Conservation (phyloP, 331 rosid genomes). For the Acacia concinna region DNA sequence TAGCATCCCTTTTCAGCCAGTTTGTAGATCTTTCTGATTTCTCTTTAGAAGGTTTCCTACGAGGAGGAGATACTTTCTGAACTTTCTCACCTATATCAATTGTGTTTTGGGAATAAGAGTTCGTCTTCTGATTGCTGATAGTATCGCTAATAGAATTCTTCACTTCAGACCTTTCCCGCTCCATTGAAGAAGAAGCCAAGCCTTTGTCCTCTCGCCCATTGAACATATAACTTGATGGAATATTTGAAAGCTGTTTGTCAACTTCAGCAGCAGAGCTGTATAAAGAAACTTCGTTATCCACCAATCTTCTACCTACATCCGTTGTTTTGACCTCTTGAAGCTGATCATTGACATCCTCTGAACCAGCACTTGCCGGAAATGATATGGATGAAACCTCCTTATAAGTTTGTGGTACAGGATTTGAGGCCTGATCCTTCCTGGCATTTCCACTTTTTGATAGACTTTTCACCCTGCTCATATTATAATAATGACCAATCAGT, state of each 20-base stretch:
- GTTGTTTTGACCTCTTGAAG: slow-evolving; percentile 64
- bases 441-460: slow-evolving; percentile 93
- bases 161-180: slow-evolving; percentile 66
- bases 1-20: slow-evolving; percentile 63
- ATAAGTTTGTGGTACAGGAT: slow-evolving; percentile 49
- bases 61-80: slow-evolving; percentile 85
- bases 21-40: slow-evolving; percentile 70
- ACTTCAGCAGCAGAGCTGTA: slow-evolving; percentile 52
- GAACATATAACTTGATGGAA: slow-evolving; percentile 48
- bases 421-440: slow-evolving; percentile 69
- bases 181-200: slow-evolving; percentile 46
- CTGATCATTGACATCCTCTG: slow-evolving; percentile 59
- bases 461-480: slow-evolving; percentile 83
- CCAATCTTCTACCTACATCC: slow-evolving; percentile 63
- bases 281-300: slow-evolving; percentile 63
- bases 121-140: slow-evolving; percentile 51
- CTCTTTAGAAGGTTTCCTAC: slow-evolving; percentile 67
- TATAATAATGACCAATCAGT: slow-evolving; percentile 29
- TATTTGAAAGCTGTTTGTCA: slow-evolving; percentile 55
- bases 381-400: slow-evolving; percentile 64
- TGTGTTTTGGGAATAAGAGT: slow-evolving; percentile 52
- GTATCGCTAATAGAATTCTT: slow-evolving; percentile 55
- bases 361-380: slow-evolving; percentile 46
- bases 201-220: slow-evolving; percentile 74
- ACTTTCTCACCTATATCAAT: slow-evolving; percentile 71